These are phyloP conservation scores for Scortechinia acanthostroma DNA, from an alignment of 2,329 filamentous ascomycete species.

Conservation along the genomic window DNA sequence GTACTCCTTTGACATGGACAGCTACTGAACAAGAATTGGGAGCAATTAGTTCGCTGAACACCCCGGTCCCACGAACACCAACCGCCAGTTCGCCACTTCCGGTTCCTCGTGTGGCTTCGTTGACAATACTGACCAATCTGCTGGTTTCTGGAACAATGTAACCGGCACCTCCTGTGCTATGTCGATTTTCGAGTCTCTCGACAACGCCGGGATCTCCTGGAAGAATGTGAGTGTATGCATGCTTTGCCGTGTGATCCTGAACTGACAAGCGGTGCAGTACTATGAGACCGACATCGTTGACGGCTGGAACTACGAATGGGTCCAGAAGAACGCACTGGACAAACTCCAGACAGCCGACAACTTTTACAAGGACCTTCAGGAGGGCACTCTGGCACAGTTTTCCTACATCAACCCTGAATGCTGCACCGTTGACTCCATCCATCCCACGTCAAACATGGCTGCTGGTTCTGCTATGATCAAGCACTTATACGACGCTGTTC, in stretches of 20 bases:
- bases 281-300: slow-evolving; percentile 25
- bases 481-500: slow-evolving; percentile 29
- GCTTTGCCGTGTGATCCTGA: neutral
- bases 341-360: slow-evolving; percentile 13
- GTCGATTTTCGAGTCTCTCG: slow-evolving; percentile 25
- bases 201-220: slow-evolving; percentile 22
- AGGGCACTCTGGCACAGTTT: slow-evolving; percentile 13
- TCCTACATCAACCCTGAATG: slow-evolving; percentile 16
- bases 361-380: slow-evolving; percentile 12
- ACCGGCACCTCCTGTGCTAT: slow-evolving; percentile 20
- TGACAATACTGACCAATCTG: too few species aligned
- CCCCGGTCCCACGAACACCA: too few species aligned
- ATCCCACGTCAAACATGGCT: slow-evolving; percentile 25
- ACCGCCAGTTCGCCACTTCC: too few species aligned
- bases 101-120: too few species aligned
- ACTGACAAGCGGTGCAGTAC: slow-evolving; percentile 13
- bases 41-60: too few species aligned
- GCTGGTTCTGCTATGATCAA: slow-evolving; percentile 27
- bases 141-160: too few species aligned
- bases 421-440: slow-evolving; percentile 21
- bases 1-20: slow-evolving; percentile 18
- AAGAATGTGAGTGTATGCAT: slow-evolving; percentile 16
- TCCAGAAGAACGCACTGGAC: slow-evolving; percentile 23
- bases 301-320: slow-evolving; percentile 17
- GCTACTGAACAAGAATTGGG: too few species aligned